Evolutionary conservation across 805 yeast genomes (phyloP).

Genomic region (Torulaspora delbrueckii): DNA sequence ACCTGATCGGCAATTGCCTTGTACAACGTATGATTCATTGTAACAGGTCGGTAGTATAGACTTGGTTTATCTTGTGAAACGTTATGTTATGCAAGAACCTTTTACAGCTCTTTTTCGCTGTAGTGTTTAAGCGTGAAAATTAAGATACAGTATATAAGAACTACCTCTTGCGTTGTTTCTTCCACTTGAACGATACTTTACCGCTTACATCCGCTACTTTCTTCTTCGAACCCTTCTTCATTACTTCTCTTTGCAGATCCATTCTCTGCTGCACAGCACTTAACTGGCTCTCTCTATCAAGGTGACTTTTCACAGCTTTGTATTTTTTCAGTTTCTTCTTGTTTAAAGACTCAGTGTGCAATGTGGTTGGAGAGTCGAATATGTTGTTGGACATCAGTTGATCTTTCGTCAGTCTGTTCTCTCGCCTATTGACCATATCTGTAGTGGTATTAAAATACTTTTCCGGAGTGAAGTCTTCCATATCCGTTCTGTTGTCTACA

Average conservation of each 20-base stretch:
- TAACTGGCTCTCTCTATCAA: constrained; percentile 67
- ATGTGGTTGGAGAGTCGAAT: constrained; percentile 18
- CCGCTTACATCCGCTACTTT: constrained; percentile 67
- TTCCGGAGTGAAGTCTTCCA: constrained; percentile 57
- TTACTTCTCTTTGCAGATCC: constrained; percentile 75
- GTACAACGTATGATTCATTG: not conserved
- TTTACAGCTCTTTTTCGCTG: not conserved
- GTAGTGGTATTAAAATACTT: constrained; percentile 66
- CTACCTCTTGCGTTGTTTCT: constrained; percentile 60
- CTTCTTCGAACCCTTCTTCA: constrained; percentile 86
- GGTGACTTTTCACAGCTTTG: constrained; percentile 54
- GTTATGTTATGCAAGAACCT: not conserved
- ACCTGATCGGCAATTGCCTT: constrained; percentile 1
- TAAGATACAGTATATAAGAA: constrained; percentile 1
- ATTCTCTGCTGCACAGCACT: constrained; percentile 63
- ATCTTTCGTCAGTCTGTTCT: constrained; percentile 60
- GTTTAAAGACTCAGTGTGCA: constrained; percentile 39
- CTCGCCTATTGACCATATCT: constrained; percentile 54
- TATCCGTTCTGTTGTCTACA: constrained; percentile 58
- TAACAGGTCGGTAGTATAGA: not conserved
- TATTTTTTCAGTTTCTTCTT: constrained; percentile 58
- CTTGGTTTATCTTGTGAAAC: not conserved
- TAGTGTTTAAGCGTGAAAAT: not conserved
- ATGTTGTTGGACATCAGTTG: constrained; percentile 44
- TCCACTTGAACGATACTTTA: constrained; percentile 75